Evolutionary conservation across 2,329 filamentous ascomycete species (phyloP), one percentile per base, ranked within the genome.

Genomic region (Nemania sp.): DNA sequence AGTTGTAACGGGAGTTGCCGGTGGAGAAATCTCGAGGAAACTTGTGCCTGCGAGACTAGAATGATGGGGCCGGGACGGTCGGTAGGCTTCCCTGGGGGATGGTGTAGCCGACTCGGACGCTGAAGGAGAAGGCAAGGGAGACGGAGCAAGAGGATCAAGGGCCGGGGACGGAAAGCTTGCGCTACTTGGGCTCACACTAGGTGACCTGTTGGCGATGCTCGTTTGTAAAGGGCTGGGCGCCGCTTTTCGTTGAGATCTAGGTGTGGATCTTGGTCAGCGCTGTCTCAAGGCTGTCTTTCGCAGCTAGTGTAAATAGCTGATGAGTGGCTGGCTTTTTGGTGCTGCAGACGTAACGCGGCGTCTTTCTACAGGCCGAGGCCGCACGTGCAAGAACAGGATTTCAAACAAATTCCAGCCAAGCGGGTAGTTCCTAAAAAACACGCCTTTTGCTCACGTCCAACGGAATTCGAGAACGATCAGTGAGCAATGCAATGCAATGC

Each of bases 211-310:
- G 62, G 81, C 79, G 65, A 77, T 80, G 71, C 74, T 82, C 64
- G 82, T 81, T 67, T 82, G 81, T 55, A 87, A 79, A 71, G 86
- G 85, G 73, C 85, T 87, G 52, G 85, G 83, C 69, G 82, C 79
- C 64, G 81, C 77, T 75, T 81, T 84, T 76, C 83, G 80, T 73
- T 79, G 81, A 61, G 82, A 84, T 82, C 86, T 88, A 75, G 60
- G 73, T 67, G 73, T 72, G 69, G 74, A 77, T 75, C 72, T 66
- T 67, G 74, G 74, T 80, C 75, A 77, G 77, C 76, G 73, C 69
- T 68, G 71, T 65, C 26, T 65, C 52, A 49, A 63, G 11, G 41
- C 47, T 57, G 55, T 47, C 26, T 43, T 32, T 43, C 43, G 15
- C 18, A 67, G 73, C 69, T 79, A 60, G 54, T 26, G 20, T 20